These are phyloP conservation scores for Fusarium oligoseptatum DNA, from an alignment of 2,329 filamentous ascomycete genomes.

Conservation along the genomic window DNA sequence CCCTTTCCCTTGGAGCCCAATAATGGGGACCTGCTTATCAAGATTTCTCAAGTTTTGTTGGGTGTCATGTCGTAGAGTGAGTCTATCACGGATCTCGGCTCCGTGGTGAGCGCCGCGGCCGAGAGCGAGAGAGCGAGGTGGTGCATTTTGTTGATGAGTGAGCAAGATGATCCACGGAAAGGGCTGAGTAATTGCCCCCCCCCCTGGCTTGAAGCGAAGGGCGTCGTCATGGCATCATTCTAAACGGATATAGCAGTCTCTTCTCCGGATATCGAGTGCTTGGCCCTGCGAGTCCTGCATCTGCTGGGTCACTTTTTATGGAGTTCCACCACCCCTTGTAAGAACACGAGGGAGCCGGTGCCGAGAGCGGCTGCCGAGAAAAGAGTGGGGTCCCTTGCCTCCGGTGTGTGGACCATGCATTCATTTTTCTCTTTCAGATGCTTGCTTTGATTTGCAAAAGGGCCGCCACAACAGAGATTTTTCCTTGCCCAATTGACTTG, in stretches of 20 bases:
- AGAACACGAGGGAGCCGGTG: conserved; percentile 21
- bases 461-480: conserved; percentile 31
- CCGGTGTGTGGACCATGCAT: conserved; percentile 19
- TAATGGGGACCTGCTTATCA: conserved; percentile 22
- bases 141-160: conserved; percentile 18
- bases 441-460: background rate
- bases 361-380: conserved; percentile 40
- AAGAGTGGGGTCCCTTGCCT: conserved; percentile 17
- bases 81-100: conserved; percentile 29
- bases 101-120: conserved; percentile 24
- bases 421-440: background rate
- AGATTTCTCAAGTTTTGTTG: conserved; percentile 1
- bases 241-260: conserved; percentile 28
- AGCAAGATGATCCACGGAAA: background rate
- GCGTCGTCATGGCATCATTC: conserved; percentile 1
- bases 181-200: conserved; percentile 6
- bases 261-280: conserved; percentile 27
- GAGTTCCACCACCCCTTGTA: background rate
- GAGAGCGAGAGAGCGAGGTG: conserved; percentile 11
- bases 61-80: background rate
- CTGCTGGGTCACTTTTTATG: background rate
- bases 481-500: background rate
- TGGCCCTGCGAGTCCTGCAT: conserved; percentile 8
- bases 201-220: background rate
- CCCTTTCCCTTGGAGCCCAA: conserved; percentile 36